These are phyloP conservation scores for Harringtonia lauricola DNA, from an alignment of 2,329 filamentous ascomycete genomes.

Conservation along the genomic window DNA sequence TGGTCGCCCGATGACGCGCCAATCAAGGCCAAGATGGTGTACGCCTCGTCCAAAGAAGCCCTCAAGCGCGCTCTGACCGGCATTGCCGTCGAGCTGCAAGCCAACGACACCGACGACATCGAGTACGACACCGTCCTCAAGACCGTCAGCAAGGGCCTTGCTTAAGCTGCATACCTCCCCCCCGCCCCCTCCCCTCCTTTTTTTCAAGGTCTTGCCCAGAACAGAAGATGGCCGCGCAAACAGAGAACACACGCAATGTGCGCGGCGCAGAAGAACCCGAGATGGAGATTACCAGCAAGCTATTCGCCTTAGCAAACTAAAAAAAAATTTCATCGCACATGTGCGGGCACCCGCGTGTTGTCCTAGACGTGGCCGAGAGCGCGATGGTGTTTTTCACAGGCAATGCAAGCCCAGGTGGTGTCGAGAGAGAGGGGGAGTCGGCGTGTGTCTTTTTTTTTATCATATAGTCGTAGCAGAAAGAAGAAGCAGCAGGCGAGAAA, in stretches of 20 bases:
- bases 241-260: no score
- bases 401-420: background rate
- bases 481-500: background rate
- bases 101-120: constrained; percentile 75
- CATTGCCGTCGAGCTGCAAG: constrained; percentile 67
- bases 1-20: constrained; percentile 76
- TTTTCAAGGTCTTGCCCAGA: no score
- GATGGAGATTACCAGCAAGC: background rate
- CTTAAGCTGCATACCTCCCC: constrained; percentile 18
- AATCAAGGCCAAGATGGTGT: constrained; percentile 81
- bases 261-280: background rate
- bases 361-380: background rate
- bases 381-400: background rate
- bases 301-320: background rate
- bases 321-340: background rate
- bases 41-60: constrained; percentile 79
- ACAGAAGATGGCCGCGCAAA: no score
- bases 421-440: background rate
- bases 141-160: constrained; percentile 52
- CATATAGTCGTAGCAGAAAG: background rate
- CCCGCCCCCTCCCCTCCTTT: background rate
- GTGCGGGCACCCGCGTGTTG: background rate
- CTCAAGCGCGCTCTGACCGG: constrained; percentile 71
- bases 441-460: no score
- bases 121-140: constrained; percentile 63